phyloP scores from a whole-genome alignment of 2,329 filamentous ascomycete genomes.

The Aureobasidium lini region DNA sequence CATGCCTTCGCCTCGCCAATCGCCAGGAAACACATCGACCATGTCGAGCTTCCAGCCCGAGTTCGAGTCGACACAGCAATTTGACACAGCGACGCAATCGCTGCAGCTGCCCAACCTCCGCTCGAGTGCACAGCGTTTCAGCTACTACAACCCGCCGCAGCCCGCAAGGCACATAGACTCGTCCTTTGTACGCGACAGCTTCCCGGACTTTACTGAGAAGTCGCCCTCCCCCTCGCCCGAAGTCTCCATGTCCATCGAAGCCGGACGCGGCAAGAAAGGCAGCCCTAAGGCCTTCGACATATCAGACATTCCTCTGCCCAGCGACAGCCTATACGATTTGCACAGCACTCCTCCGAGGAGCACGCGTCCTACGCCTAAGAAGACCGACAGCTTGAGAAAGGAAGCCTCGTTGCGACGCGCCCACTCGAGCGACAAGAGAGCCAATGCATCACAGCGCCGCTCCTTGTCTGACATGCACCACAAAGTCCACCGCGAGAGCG shows the following conservation, averaged over 20 bases:
- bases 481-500: slow-evolving; percentile 45
- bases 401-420: slow-evolving; percentile 41
- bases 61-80: slow-evolving; percentile 17
- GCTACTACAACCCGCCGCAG: slow-evolving; percentile 1
- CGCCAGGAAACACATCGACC: slow-evolving; percentile 14
- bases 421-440: slow-evolving; percentile 25
- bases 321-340: slow-evolving; percentile 42
- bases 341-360: slow-evolving; percentile 33
- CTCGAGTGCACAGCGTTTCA: slow-evolving; percentile 8
- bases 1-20: slow-evolving; percentile 10
- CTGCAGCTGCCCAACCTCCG: slow-evolving; percentile 11
- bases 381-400: slow-evolving; percentile 31
- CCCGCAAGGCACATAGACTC: slow-evolving; percentile 6
- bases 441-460: slow-evolving; percentile 31
- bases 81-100: slow-evolving; percentile 17
- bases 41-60: slow-evolving; percentile 17
- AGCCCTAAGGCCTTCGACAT: slow-evolving; percentile 36
- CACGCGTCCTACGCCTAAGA: slow-evolving; percentile 23
- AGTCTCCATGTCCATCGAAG: slow-evolving; percentile 42
- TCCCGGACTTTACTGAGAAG: slow-evolving; percentile 11
- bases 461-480: slow-evolving; percentile 51
- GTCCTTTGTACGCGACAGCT: slow-evolving; percentile 1
- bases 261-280: slow-evolving; percentile 44
- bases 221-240: slow-evolving; percentile 2
- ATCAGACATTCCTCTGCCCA: slow-evolving; percentile 44